Percentiles rank a stretch among this genome's conserved stretches.
Conservation (phyloP, 2,329 filamentous ascomycete genomes). For the Paecilomyces variotii region DNA sequence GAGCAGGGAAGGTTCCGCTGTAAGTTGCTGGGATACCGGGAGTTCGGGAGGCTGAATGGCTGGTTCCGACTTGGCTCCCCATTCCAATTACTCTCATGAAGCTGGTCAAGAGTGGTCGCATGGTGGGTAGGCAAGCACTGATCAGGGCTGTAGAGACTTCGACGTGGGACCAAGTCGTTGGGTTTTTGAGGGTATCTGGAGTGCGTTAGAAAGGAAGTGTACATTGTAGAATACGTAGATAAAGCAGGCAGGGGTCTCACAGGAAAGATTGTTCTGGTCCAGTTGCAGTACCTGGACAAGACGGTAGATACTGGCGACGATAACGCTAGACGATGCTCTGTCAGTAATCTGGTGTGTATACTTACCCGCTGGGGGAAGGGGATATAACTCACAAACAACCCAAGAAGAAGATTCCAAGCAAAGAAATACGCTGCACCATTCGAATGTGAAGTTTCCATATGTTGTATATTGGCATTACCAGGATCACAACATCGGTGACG, state of each 20-base stretch:
- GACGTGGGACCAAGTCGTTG: background rate
- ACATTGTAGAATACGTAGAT: too few relatives aligned
- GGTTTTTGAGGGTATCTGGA: background rate
- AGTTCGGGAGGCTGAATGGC: background rate
- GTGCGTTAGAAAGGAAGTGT: too few relatives aligned
- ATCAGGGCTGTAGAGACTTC: background rate
- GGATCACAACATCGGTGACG: background rate
- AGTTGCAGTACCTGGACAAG: background rate
- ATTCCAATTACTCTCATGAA: background rate
- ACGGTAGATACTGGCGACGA: constrained; percentile 1
- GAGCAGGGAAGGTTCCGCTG: background rate
- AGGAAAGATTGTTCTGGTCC: constrained; percentile 1
- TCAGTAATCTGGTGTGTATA: background rate
- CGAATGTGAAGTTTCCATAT: background rate
- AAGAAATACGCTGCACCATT: background rate
- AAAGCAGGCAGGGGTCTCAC: background rate
- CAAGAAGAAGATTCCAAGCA: background rate
- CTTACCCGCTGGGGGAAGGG: background rate
- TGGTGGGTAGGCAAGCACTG: constrained; percentile 1
- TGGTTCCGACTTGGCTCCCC: background rate
- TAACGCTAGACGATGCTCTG: background rate
- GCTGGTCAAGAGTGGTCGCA: background rate
- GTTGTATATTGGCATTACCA: background rate
- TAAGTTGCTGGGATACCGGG: background rate
- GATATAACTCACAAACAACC: background rate